Evolutionary conservation across 257 asterid genomes (phyloP).

Genomic region (Jasminum sambac): DNA sequence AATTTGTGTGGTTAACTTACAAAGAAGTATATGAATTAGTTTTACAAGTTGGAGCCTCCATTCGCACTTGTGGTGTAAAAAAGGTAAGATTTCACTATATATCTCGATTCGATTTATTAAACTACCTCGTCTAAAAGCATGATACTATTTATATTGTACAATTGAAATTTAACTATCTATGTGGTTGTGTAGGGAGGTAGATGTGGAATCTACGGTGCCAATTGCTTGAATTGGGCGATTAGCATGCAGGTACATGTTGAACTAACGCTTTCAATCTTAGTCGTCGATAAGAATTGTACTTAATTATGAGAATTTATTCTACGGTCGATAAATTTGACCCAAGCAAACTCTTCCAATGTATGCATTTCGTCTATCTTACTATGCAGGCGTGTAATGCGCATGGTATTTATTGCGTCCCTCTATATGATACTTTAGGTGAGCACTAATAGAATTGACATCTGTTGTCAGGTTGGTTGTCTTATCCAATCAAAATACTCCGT

Average conservation of each 20-base stretch:
- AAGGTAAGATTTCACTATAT: conserved; percentile 44
- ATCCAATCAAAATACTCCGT: too few species aligned
- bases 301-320: background rate
- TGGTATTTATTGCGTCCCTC: conserved; percentile 72
- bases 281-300: background rate
- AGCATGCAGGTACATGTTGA: conserved; percentile 63
- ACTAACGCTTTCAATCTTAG: background rate
- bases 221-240: conserved; percentile 74
- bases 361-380: background rate
- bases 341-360: background rate
- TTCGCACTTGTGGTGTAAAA: conserved; percentile 47
- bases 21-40: conserved; percentile 61
- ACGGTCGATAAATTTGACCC: background rate
- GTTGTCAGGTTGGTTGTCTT: background rate
- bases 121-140: background rate
- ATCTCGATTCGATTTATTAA: background rate
- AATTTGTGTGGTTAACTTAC: conserved; percentile 67
- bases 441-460: background rate
- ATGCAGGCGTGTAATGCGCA: conserved; percentile 85
- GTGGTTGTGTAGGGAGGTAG: conserved; percentile 49
- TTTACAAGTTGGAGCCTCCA: conserved; percentile 57
- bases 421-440: conserved; percentile 81
- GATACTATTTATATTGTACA: background rate
- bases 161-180: background rate
- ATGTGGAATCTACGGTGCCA: conserved; percentile 85